A percentile compares a stretch with the other conserved stretches of the same genome.
Conservation (phyloP, 1,139 yeast genomes). For the Suhomyces yuchorum region DNA sequence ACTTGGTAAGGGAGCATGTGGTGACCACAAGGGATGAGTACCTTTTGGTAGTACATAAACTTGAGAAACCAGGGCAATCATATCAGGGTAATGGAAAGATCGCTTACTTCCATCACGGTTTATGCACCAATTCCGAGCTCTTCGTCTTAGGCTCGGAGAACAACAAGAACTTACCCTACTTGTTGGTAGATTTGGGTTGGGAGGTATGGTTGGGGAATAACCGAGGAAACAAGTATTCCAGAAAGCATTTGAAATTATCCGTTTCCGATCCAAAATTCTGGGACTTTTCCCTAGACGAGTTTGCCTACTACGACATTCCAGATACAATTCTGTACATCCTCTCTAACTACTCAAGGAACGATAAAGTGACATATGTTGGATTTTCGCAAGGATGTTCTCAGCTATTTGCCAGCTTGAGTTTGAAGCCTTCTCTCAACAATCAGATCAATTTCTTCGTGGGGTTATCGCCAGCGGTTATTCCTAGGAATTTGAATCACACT, state of each 20-base stretch:
- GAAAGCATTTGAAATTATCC: conserved; percentile 37
- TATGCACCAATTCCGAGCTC: conserved; percentile 48
- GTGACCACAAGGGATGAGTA: conserved; percentile 54
- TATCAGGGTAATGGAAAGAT: conserved; percentile 20
- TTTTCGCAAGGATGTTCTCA: conserved; percentile 53
- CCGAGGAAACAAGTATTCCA: conserved; percentile 41
- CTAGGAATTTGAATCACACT: conserved; percentile 43
- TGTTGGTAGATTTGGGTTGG: conserved; percentile 35
- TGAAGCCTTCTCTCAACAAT: conserved; percentile 40
- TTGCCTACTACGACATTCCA: conserved; percentile 82
- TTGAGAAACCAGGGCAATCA: conserved; percentile 16
- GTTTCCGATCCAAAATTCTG: conserved; percentile 61
- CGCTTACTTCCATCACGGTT: conserved; percentile 52
- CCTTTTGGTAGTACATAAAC: conserved; percentile 43
- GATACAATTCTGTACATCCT: conserved; percentile 64
- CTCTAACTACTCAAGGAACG: conserved; percentile 13
- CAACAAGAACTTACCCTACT: conserved; percentile 33
- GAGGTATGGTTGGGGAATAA: conserved; percentile 44
- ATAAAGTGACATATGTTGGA: conserved; percentile 39
- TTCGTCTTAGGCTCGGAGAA: conserved; percentile 43
- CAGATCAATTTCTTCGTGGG: conserved; percentile 42
- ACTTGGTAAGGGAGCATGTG: conserved; percentile 70
- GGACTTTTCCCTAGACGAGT: conserved; percentile 86
- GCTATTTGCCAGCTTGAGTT: conserved; percentile 44
- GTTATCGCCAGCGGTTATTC: conserved; percentile 49